Percentiles rank a stretch among this genome's conserved stretches.
Conservation (phyloP, 306 rosid genomes). For the Bauhinia variegata region DNA sequence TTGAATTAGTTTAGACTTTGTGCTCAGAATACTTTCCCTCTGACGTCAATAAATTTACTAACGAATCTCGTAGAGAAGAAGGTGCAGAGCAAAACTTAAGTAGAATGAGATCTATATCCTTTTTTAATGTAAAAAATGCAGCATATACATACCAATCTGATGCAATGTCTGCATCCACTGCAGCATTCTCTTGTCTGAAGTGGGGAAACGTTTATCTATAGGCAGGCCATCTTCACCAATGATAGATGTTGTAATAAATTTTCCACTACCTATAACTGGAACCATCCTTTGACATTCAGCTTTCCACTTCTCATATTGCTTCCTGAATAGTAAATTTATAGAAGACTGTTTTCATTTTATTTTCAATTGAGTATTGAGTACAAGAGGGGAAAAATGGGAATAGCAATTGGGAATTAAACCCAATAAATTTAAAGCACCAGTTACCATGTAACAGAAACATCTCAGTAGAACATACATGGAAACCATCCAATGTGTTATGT, state of each 20-base stretch:
- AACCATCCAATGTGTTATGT: slow-evolving; percentile 1
- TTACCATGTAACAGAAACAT: background rate
- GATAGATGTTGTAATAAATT: slow-evolving; percentile 64
- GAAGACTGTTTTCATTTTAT: slow-evolving; percentile 6
- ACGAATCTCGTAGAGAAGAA: slow-evolving; percentile 17
- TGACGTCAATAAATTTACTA: slow-evolving; percentile 25
- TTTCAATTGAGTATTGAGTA: slow-evolving; percentile 18
- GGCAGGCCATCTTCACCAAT: slow-evolving; percentile 57
- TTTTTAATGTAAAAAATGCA: slow-evolving; percentile 6
- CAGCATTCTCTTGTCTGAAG: slow-evolving; percentile 63
- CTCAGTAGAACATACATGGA: slow-evolving; percentile 13
- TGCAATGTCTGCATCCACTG: slow-evolving; percentile 80
- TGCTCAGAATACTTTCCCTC: slow-evolving; percentile 19
- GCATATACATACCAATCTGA: slow-evolving; percentile 76
- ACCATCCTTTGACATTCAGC: slow-evolving; percentile 84
- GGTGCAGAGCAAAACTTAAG: slow-evolving; percentile 8
- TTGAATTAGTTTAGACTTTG: slow-evolving; percentile 18
- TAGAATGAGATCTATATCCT: slow-evolving; percentile 16
- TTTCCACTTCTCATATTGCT: slow-evolving; percentile 73
- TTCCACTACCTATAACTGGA: slow-evolving; percentile 76
- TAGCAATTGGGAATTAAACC: slow-evolving; percentile 21
- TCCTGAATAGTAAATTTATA: slow-evolving; percentile 57
- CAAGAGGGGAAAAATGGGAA: background rate
- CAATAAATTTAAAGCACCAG: background rate
- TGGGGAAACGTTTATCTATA: slow-evolving; percentile 35